These are phyloP conservation scores for Martiniozyma abietophila DNA, from an alignment of 805 yeast species.

Conservation along the genomic window DNA sequence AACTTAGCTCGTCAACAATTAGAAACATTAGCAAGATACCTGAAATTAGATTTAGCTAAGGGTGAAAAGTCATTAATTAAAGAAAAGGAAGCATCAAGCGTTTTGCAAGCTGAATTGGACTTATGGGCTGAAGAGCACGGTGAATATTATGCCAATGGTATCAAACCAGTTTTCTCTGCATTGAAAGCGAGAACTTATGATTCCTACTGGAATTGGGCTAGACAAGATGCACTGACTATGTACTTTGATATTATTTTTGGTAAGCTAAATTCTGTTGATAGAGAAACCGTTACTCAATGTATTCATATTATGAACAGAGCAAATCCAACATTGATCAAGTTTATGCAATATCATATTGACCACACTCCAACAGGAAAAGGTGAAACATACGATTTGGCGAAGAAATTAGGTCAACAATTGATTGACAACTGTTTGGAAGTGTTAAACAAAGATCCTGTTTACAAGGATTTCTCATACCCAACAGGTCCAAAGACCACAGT, in stretches of 20 bases:
- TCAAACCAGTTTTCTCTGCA: constrained; percentile 81
- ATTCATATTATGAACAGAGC: constrained; percentile 97
- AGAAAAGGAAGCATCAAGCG: constrained; percentile 77
- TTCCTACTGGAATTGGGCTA: constrained; percentile 99
- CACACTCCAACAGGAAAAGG: constrained; percentile 81
- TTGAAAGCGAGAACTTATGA: constrained; percentile 94
- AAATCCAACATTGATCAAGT: constrained; percentile 84
- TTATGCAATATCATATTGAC: constrained; percentile 91
- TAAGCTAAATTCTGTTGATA: constrained; percentile 77
- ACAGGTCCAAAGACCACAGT: constrained; percentile 90
- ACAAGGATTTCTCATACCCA: constrained; percentile 89
- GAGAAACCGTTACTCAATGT: constrained; percentile 94
- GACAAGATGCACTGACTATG: constrained; percentile 91
- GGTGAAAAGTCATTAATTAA: constrained; percentile 80
- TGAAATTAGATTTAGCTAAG: constrained; percentile 82
- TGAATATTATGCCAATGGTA: constrained; percentile 87
- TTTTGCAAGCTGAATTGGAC: constrained; percentile 84
- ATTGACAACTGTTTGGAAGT: constrained; percentile 94
- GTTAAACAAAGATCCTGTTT: constrained; percentile 70
- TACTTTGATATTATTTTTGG: constrained; percentile 96
- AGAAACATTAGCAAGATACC: constrained; percentile 89
- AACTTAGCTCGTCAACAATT: constrained; percentile 69
- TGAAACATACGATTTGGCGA: constrained; percentile 86
- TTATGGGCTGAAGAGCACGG: constrained; percentile 87
- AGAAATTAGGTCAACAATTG: constrained; percentile 82